These are phyloP conservation scores for Epithele typhae DNA, from an alignment of 768 basidiomycete genomes.

Conservation along the genomic window DNA sequence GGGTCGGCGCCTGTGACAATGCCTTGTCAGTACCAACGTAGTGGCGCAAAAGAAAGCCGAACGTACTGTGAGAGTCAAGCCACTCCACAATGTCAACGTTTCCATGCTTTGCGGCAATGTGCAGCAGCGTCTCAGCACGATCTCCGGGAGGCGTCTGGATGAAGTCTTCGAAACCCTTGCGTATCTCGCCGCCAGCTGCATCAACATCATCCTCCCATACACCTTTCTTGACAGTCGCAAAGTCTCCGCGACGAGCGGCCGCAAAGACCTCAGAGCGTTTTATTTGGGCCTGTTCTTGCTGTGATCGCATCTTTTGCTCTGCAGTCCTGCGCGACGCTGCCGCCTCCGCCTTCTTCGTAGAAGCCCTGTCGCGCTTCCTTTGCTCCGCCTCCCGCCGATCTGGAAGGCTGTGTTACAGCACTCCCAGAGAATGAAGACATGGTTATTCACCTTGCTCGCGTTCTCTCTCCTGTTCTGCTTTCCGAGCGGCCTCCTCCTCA, in stretches of 20 bases:
- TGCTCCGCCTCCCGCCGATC: conserved; percentile 54
- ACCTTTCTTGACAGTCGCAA: conserved; percentile 52
- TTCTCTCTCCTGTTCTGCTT: conserved; percentile 38
- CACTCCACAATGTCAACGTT: conserved; percentile 58
- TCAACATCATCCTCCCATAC: conserved; percentile 69
- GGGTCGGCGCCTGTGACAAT: conserved; percentile 56
- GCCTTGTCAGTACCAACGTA: conserved; percentile 11
- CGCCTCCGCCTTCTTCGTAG: conserved; percentile 53
- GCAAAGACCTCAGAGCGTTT: conserved; percentile 60
- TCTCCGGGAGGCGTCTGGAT: conserved; percentile 44
- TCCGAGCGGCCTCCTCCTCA: conserved; percentile 45
- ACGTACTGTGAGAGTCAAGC: conserved; percentile 69
- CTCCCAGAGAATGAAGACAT: not conserved
- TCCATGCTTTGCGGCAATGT: conserved; percentile 56
- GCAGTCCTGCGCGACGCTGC: conserved; percentile 45
- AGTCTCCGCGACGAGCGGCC: conserved; percentile 55
- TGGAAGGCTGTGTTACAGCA: conserved; percentile 8
- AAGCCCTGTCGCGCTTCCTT: conserved; percentile 51
- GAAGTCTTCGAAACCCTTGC: conserved; percentile 49
- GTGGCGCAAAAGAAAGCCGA: conserved; percentile 7
- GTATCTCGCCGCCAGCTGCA: conserved; percentile 67
- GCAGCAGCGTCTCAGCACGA: conserved; percentile 62
- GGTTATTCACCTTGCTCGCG: conserved; percentile 54
- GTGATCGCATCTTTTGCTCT: conserved; percentile 42
- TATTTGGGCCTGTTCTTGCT: conserved; percentile 47